Evolutionary conservation across 352 stramenopile species (phyloP).

Genomic region (Phytophthora cactorum): DNA sequence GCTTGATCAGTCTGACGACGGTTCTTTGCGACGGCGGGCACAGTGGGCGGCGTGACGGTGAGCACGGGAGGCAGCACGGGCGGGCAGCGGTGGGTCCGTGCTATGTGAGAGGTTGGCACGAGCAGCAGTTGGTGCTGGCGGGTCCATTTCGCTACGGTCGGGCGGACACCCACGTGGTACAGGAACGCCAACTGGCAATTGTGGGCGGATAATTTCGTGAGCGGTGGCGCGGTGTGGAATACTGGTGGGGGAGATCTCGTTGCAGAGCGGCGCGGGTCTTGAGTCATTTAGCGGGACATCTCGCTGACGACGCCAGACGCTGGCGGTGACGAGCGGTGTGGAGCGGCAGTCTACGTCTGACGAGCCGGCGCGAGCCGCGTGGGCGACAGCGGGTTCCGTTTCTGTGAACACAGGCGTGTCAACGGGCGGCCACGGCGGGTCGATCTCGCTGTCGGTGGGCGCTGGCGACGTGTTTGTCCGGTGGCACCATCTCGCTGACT

Average conservation of each 20-base stretch:
- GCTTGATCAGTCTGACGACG: conserved; percentile 18
- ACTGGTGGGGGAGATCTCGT: conserved; percentile 23
- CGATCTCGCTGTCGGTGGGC: too few relatives aligned
- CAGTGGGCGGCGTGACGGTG: conserved; percentile 18
- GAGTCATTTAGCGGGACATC: conserved; percentile 24
- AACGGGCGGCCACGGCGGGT: too few relatives aligned
- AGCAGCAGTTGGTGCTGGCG: conserved; percentile 19
- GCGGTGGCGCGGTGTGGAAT: conserved; percentile 8
- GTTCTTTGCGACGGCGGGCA: conserved; percentile 11
- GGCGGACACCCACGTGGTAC: conserved; percentile 11
- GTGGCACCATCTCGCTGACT: too few relatives aligned
- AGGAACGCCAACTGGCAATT: conserved; percentile 1
- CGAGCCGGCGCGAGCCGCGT: conserved; percentile 19
- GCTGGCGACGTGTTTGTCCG: too few relatives aligned
- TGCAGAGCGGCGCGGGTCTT: conserved; percentile 26
- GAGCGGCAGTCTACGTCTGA: conserved; percentile 25
- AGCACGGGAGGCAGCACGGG: conserved; percentile 26
- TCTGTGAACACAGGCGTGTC: too few relatives aligned
- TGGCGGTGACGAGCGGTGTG: conserved; percentile 19
- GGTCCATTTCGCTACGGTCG: conserved; percentile 24
- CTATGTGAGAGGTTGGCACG: conserved; percentile 22
- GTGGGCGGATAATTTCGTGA: conserved; percentile 22
- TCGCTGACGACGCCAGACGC: conserved; percentile 28
- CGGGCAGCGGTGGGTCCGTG: conserved; percentile 30
- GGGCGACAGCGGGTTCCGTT: conserved; percentile 38